Evolutionary conservation across 768 basidiomycete genomes (phyloP).

Genomic region (Rhizopogon rudus): DNA sequence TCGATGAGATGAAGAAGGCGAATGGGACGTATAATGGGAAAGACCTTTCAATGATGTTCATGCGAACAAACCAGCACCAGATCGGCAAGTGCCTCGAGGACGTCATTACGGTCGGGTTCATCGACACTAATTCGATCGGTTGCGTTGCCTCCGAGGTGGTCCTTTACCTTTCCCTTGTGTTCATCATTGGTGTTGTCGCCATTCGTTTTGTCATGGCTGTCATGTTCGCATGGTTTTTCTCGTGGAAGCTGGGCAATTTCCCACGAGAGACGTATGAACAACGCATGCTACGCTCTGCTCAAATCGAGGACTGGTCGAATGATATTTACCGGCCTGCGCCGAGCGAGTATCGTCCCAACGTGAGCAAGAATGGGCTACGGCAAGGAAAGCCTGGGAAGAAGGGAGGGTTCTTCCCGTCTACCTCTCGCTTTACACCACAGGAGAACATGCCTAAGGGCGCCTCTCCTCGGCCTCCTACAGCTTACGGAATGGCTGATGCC

Average conservation of each 20-base stretch:
- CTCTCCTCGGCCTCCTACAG: constrained; percentile 52
- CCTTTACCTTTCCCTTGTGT: constrained; percentile 90
- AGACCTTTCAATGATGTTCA: constrained; percentile 84
- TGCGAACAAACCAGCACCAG: constrained; percentile 62
- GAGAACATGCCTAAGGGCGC: constrained; percentile 52
- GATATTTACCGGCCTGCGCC: constrained; percentile 96
- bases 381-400: constrained; percentile 47
- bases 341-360: constrained; percentile 85
- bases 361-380: constrained; percentile 62
- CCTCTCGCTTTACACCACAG: constrained; percentile 71
- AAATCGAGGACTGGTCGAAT: constrained; percentile 95
- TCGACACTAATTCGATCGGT: constrained; percentile 92
- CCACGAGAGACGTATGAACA: constrained; percentile 89
- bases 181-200: constrained; percentile 95
- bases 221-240: constrained; percentile 96
- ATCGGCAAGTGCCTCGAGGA: constrained; percentile 84
- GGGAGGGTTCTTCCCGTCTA: constrained; percentile 58
- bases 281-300: constrained; percentile 80
- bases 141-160: constrained; percentile 95
- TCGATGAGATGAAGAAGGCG: constrained; percentile 66
- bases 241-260: constrained; percentile 93
- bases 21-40: constrained; percentile 74
- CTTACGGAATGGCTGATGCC: constrained; percentile 63
- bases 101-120: constrained; percentile 82
- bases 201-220: constrained; percentile 97